phyloP scores from a whole-genome alignment of 306 rosid genomes.

The Hippophae gyantsensis region DNA sequence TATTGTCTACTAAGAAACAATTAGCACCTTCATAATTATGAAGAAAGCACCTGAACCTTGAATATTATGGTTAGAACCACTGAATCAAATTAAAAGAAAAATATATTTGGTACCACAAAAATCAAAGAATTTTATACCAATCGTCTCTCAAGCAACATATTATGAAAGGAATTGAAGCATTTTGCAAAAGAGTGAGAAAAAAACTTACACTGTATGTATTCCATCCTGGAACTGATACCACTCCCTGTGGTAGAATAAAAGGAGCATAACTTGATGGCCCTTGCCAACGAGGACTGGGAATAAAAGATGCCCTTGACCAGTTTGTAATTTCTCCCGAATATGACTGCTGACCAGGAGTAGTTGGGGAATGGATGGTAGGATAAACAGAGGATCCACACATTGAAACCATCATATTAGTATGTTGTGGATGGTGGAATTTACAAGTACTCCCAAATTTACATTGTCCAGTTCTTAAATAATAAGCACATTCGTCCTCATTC shows the following conservation, averaged over 20 bases:
- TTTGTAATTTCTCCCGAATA: constrained; percentile 72
- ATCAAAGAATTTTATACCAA: no score
- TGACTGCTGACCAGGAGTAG: constrained; percentile 83
- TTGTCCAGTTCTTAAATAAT: constrained; percentile 91
- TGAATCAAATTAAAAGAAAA: no score
- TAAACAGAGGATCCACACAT: constrained; percentile 73
- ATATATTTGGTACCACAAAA: no score
- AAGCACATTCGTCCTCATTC: constrained; percentile 82
- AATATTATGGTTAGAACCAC: no score
- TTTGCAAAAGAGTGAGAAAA: constrained; percentile 13
- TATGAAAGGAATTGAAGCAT: not conserved
- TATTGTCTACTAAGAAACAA: no score
- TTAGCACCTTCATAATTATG: no score
- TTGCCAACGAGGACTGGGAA: constrained; percentile 98
- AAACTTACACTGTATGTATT: constrained; percentile 68
- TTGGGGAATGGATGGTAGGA: constrained; percentile 83
- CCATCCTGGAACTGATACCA: constrained; percentile 94
- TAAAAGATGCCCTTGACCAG: constrained; percentile 88
- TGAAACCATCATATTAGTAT: constrained; percentile 80
- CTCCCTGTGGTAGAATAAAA: constrained; percentile 83
- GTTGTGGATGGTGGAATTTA: constrained; percentile 97
- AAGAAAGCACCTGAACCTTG: no score
- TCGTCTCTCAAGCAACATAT: no score
- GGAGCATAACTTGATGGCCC: constrained; percentile 90
- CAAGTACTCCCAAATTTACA: constrained; percentile 90